Evolutionary conservation across 2,329 filamentous ascomycete species (phyloP).

Genomic region (Diaporthe sp.): DNA sequence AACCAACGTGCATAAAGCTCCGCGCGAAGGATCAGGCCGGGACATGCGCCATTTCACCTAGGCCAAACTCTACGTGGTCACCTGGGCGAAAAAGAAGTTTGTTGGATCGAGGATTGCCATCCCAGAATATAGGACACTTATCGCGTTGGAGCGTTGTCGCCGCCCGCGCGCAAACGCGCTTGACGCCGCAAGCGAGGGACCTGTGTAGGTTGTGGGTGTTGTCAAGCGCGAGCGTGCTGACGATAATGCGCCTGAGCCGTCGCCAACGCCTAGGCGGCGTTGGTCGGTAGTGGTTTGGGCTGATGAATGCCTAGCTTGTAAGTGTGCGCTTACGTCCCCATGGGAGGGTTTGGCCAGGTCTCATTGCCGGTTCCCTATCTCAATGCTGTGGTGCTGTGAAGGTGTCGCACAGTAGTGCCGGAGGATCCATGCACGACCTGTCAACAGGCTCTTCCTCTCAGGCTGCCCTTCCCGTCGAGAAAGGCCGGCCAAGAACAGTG

Average conservation of each 20-base stretch:
- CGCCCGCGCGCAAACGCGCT: neutral
- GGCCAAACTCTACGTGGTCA: slow-evolving; percentile 1
- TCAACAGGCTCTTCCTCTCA: neutral
- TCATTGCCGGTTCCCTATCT: neutral
- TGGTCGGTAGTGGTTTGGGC: neutral
- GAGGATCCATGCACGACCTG: neutral
- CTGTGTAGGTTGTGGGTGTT: neutral
- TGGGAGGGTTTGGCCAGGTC: neutral
- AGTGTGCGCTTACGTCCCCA: neutral
- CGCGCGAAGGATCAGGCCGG: slow-evolving; percentile 22
- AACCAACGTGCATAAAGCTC: slow-evolving; percentile 8
- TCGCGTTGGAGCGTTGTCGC: neutral
- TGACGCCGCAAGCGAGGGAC: slow-evolving; percentile 10
- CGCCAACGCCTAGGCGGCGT: neutral
- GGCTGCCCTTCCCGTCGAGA: neutral
- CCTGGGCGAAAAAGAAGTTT: neutral
- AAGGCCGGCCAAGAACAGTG: neutral
- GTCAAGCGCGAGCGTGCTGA: slow-evolving; percentile 12
- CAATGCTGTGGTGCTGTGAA: neutral
- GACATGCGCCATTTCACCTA: slow-evolving; percentile 3
- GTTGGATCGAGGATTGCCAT: slow-evolving; percentile 2
- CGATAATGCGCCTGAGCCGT: neutral
- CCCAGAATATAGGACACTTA: neutral
- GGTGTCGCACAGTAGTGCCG: neutral
- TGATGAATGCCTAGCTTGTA: neutral